These are phyloP conservation scores for Candida peoriensis DNA, from an alignment of 805 yeast species.

Conservation along the genomic window DNA sequence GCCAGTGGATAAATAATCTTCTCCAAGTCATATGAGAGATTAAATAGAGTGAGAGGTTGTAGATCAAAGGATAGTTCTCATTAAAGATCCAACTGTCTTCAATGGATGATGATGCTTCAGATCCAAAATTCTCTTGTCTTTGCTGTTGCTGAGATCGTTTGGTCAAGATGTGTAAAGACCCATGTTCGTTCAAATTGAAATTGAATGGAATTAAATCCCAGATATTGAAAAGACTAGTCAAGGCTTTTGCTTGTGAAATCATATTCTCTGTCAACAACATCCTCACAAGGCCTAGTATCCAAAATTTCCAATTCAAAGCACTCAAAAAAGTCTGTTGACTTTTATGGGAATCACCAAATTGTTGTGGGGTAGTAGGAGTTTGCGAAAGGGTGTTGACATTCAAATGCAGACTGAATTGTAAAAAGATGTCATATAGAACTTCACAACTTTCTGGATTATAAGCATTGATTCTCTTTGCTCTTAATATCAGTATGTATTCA, in stretches of 20 bases:
- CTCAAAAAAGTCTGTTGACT: neutral
- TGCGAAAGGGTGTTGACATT: conserved; percentile 3
- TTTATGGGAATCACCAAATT: too few species aligned
- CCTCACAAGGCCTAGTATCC: conserved; percentile 56
- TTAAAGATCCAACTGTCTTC: conserved; percentile 35
- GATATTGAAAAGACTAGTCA: conserved; percentile 63
- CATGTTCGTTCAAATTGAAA: conserved; percentile 2
- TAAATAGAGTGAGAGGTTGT: conserved; percentile 50
- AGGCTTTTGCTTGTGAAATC: conserved; percentile 54
- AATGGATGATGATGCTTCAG: too few species aligned
- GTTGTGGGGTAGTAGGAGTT: too few species aligned
- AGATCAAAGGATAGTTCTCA: conserved; percentile 37
- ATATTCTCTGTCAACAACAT: conserved; percentile 62
- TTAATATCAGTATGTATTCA: conserved; percentile 21
- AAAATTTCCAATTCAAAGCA: conserved; percentile 60
- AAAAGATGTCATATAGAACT: conserved; percentile 33
- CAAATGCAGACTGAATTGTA: conserved; percentile 22
- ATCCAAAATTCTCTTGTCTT: neutral
- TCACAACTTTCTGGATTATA: conserved; percentile 37
- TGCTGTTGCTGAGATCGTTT: too few species aligned
- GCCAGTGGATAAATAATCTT: conserved; percentile 69
- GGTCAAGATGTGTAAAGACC: neutral
- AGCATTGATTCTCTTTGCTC: conserved; percentile 30
- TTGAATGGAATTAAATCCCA: conserved; percentile 64
- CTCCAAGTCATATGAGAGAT: conserved; percentile 47